Evolutionary conservation across 805 yeast species (phyloP).

Genomic region (Pichia sporocuriosa): DNA sequence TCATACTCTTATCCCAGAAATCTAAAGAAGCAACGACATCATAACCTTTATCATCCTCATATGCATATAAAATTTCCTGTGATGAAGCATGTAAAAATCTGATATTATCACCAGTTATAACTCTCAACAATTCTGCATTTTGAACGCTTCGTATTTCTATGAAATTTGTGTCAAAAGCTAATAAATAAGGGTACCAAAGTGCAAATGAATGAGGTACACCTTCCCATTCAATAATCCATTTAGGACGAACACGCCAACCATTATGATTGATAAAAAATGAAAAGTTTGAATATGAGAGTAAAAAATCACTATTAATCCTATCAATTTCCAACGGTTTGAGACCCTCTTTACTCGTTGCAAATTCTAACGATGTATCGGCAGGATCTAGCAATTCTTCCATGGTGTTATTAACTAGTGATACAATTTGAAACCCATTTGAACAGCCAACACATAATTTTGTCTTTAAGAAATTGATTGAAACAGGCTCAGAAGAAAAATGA

Average conservation of each 20-base stretch:
- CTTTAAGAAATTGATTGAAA: slow-evolving; percentile 83
- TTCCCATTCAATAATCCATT: slow-evolving; percentile 95
- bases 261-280: slow-evolving; percentile 90
- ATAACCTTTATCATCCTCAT: slow-evolving; percentile 82
- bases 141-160: slow-evolving; percentile 92
- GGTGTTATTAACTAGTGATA: slow-evolving; percentile 73
- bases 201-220: slow-evolving; percentile 92
- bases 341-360: slow-evolving; percentile 76
- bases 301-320: slow-evolving; percentile 79
- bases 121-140: slow-evolving; percentile 75
- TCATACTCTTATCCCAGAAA: slow-evolving; percentile 58
- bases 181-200: slow-evolving; percentile 84
- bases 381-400: slow-evolving; percentile 91
- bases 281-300: slow-evolving; percentile 85
- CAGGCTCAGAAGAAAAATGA: slow-evolving; percentile 79
- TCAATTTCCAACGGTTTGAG: slow-evolving; percentile 83
- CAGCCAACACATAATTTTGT: slow-evolving; percentile 92
- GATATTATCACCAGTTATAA: slow-evolving; percentile 89
- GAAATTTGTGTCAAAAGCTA: slow-evolving; percentile 85
- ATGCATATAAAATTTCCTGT: slow-evolving; percentile 88
- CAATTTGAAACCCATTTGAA: slow-evolving; percentile 92
- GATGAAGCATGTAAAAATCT: slow-evolving; percentile 83
- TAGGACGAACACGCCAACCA: slow-evolving; percentile 94
- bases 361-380: slow-evolving; percentile 96
- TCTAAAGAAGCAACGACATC: slow-evolving; percentile 91